phyloP scores from a whole-genome alignment of 139 green algal species.

The Closterium sp. region DNA sequence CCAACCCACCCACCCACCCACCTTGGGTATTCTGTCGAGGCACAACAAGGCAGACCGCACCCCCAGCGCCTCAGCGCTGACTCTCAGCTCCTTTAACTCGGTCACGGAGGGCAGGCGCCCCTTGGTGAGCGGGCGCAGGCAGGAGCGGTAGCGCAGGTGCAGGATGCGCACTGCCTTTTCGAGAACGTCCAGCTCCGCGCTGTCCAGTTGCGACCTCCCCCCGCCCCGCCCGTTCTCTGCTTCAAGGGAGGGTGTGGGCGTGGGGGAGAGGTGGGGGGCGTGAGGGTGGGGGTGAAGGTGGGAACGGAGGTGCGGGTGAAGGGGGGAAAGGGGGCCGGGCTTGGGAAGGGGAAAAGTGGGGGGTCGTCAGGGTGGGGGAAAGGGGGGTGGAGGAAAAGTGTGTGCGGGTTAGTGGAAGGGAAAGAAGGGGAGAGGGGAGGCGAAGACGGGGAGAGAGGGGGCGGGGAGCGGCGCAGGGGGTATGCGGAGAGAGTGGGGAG shows the following conservation, averaged over 20 bases:
- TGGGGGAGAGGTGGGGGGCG: neutral
- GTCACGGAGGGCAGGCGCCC: neutral
- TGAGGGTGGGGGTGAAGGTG: neutral
- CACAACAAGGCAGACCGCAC: neutral
- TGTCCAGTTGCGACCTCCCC: neutral
- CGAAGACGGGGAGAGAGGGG: too few species aligned
- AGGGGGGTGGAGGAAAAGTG: too few species aligned
- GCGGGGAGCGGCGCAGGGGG: too few species aligned
- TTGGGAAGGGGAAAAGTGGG: too few species aligned
- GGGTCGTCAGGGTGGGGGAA: too few species aligned
- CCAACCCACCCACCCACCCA: too few species aligned
- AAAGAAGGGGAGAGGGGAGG: too few species aligned
- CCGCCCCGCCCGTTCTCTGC: neutral
- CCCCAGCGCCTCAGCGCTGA: neutral
- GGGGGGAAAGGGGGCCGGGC: too few species aligned
- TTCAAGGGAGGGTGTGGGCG: too few species aligned
- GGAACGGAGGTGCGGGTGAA: too few species aligned
- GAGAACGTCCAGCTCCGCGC: neutral
- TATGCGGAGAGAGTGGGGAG: too few species aligned
- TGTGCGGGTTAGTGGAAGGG: too few species aligned
- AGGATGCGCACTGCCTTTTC: conserved; percentile 6
- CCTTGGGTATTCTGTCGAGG: conserved; percentile 6
- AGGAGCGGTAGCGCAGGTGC: conserved; percentile 6
- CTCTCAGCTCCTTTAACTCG: neutral
- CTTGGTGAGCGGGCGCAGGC: conserved; percentile 5